A percentile compares a stretch with the other conserved stretches of the same genome.
phyloP scores from a whole-genome alignment of 2,329 filamentous ascomycete genomes.

The Phyllosticta paracitricarpa region DNA sequence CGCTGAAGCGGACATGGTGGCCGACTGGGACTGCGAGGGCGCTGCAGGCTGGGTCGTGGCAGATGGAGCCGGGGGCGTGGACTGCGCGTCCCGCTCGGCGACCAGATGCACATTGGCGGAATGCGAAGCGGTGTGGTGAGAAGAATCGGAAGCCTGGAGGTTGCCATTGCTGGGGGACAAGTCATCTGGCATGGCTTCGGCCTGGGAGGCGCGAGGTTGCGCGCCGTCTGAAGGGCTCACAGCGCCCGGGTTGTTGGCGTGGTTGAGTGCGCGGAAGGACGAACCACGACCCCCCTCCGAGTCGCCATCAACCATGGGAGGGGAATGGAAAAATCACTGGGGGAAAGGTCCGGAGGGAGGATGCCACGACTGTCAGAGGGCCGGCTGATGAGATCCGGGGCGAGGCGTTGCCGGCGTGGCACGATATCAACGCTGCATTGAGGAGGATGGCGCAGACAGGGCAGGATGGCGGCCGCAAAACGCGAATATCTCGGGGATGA shows the following conservation, averaged over 20 bases:
- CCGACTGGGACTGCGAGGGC: constrained; percentile 22
- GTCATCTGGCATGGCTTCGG: constrained; percentile 14
- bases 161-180: constrained; percentile 19
- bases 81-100: constrained; percentile 8
- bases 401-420: constrained; percentile 6
- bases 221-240: constrained; percentile 21
- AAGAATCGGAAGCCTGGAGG: constrained; percentile 1
- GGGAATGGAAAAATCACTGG: constrained; percentile 4
- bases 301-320: constrained; percentile 26
- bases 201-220: constrained; percentile 18
- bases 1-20: constrained; percentile 17
- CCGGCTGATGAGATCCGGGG: not conserved
- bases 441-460: constrained; percentile 8
- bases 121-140: constrained; percentile 25
- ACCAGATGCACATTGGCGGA: constrained; percentile 23
- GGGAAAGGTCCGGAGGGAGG: not conserved
- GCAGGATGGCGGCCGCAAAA: constrained; percentile 9
- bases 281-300: constrained; percentile 25
- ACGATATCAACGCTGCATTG: constrained; percentile 11
- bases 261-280: constrained; percentile 22
- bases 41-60: constrained; percentile 19
- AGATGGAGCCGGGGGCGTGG: constrained; percentile 13
- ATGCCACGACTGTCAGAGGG: constrained; percentile 1
- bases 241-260: constrained; percentile 19
- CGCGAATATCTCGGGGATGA: constrained; percentile 6